Evolutionary conservation across 352 stramenopile genomes (phyloP).

Genomic region (Globisporangium nunn): DNA sequence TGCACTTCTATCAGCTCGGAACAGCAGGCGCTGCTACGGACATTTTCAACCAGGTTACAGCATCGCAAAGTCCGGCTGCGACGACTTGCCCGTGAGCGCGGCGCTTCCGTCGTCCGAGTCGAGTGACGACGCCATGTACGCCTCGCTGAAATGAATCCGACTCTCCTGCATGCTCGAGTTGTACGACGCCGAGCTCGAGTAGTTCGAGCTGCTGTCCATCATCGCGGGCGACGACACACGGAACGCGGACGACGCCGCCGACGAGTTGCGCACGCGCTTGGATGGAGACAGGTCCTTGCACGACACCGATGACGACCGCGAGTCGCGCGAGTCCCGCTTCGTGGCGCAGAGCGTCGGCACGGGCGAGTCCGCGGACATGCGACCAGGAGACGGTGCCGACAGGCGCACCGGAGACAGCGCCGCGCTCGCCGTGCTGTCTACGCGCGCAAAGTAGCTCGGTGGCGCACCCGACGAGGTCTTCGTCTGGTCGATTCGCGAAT

Average conservation of each 20-base stretch:
- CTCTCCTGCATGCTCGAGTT: constrained; percentile 34
- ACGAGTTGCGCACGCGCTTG: constrained; percentile 8
- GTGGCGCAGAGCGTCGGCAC: constrained; percentile 38
- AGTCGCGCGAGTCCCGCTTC: constrained; percentile 25
- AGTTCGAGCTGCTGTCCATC: constrained; percentile 26
- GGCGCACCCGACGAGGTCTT: constrained; percentile 30
- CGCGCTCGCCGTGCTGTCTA: constrained; percentile 15
- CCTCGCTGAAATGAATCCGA: constrained; percentile 67
- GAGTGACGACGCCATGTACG: constrained; percentile 31
- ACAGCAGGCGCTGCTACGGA: not conserved
- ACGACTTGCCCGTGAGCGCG: constrained; percentile 22
- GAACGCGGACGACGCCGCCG: constrained; percentile 9
- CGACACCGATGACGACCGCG: constrained; percentile 42
- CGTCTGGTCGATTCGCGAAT: constrained; percentile 29
- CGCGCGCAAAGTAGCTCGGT: constrained; percentile 34
- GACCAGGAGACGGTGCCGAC: constrained; percentile 7
- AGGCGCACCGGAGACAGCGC: constrained; percentile 24
- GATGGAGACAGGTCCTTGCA: constrained; percentile 24
- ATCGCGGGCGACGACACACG: constrained; percentile 13
- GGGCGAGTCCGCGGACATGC: constrained; percentile 32
- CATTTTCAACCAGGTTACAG: constrained; percentile 21
- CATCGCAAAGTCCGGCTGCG: constrained; percentile 42
- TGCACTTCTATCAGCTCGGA: no score
- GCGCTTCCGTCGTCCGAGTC: constrained; percentile 25
- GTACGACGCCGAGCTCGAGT: constrained; percentile 24